These are phyloP conservation scores for Trypanosoma cruzi DNA, from an alignment of 208 protist genomes.

Conservation along the genomic window DNA sequence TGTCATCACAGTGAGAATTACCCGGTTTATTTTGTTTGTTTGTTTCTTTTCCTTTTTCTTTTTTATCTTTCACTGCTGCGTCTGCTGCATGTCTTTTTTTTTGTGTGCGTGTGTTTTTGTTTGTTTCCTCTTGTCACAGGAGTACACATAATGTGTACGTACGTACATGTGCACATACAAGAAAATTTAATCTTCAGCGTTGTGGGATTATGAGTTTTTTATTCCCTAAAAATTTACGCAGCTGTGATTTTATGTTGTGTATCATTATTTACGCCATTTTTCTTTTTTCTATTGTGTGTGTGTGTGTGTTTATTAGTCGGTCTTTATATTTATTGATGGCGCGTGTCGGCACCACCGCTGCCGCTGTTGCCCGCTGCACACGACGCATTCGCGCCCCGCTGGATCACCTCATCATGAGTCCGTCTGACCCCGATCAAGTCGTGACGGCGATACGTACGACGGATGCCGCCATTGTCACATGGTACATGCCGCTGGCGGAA, in stretches of 20 bases:
- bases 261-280: too few relatives aligned
- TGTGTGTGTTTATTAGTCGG: too few relatives aligned
- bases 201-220: too few relatives aligned
- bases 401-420: conserved; percentile 84
- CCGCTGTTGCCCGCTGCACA: conserved; percentile 56
- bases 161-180: background rate
- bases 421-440: conserved; percentile 69
- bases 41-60: background rate
- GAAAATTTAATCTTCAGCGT: background rate
- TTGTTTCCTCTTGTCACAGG: background rate
- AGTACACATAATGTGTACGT: background rate
- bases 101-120: background rate
- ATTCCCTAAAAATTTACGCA: too few relatives aligned
- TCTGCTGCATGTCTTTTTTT: background rate
- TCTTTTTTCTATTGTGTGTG: too few relatives aligned
- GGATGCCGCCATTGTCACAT: conserved; percentile 77
- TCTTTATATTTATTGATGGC: background rate
- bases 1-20: background rate
- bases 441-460: conserved; percentile 61
- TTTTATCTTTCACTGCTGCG: background rate
- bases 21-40: background rate
- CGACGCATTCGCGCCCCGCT: conserved; percentile 76
- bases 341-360: conserved; percentile 1
- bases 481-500: conserved; percentile 71
- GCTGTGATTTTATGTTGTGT: background rate